Conservation (phyloP, 495 filamentous ascomycete genomes). For the Xylaria curta region DNA sequence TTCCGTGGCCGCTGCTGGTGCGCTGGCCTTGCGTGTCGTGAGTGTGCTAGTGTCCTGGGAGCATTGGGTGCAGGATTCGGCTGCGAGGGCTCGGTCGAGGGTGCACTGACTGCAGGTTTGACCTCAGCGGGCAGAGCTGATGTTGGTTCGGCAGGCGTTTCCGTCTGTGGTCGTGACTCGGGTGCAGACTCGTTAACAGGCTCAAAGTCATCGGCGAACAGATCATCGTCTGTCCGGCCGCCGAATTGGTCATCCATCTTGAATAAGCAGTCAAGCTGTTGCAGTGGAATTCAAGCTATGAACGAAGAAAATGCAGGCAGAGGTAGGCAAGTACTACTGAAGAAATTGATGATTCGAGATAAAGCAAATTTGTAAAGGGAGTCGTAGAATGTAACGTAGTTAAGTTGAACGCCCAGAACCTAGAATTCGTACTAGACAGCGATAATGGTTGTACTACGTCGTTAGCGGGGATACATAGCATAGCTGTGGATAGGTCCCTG, state of each 20-base stretch:
- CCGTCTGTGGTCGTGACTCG: conserved; percentile 14
- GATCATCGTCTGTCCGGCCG: conserved; percentile 58
- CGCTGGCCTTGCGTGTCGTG: conserved; percentile 43
- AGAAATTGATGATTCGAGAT: not conserved
- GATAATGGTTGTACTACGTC: not conserved
- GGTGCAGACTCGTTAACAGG: conserved; percentile 38
- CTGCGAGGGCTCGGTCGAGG: conserved; percentile 12
- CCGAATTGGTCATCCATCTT: conserved; percentile 56
- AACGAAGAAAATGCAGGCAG: too few relatives aligned
- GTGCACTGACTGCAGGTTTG: not conserved
- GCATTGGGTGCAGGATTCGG: conserved; percentile 17
- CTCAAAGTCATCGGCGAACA: conserved; percentile 59
- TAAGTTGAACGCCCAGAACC: not conserved
- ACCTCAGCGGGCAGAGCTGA: conserved; percentile 6
- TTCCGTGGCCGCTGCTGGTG: conserved; percentile 34
- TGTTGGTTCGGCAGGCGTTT: not conserved
- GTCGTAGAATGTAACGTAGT: not conserved
- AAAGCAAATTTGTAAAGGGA: not conserved
- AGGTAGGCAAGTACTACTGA: not conserved
- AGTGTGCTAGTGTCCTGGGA: conserved; percentile 45
- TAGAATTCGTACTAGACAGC: not conserved
- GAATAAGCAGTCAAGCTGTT: not conserved
- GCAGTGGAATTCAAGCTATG: not conserved
- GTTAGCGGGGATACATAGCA: not conserved
- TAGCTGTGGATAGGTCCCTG: not conserved